Base-by-base conservation (phyloP, 2,329 filamentous ascomycete species). In the Bipolaris oryzae region DNA sequence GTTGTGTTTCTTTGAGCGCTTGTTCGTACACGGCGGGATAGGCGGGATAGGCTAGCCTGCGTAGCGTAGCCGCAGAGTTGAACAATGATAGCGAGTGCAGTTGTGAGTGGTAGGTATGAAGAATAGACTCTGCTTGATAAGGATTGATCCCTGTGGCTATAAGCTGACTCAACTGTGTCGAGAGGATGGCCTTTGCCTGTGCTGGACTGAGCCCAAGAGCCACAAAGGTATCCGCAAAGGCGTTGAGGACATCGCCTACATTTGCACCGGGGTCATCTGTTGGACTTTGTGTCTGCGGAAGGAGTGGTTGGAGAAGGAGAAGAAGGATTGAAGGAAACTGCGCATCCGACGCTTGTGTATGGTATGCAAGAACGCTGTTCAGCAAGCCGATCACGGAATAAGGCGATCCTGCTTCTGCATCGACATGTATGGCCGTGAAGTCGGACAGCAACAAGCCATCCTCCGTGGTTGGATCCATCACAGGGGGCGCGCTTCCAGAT, bases 21-120 rank as follows among this genome's bases (percentile, higher is more conserved):
- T 85, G 82, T 54, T 86, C 84, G 64, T 85, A 85, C 16, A 86
- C 82, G 7, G 80, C 76, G 7, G 83, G 82, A 57, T 85, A 85
- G 3, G 75, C 75, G 3, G 84, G 81, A 50, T 85, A 85, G 47
- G 81, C 79, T 35, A 84, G 74, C 41, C 81, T 78, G 23, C 86
- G 83, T n/a, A 88, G 73, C 33, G 82, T 78, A 9, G 84, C 83
- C 5, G 85, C 85, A 66, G 74, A 80, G 70, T 76, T 82, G 74
- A 74, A 84, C 46, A 80, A 79, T 49, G 67, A 78, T 11, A 80
- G 73, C 21, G 72, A 72, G 16, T 79, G 69, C 20, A 88, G 76
- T 53, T 84, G 82, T 47, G 81, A 80, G 70, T 88, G 84, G 69
- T 87, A 87, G 3, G 80, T 76, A 38, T 80, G 77, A 39, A 87